Conservation (phyloP, 441 rosid species). For the Brassica balearica region DNA sequence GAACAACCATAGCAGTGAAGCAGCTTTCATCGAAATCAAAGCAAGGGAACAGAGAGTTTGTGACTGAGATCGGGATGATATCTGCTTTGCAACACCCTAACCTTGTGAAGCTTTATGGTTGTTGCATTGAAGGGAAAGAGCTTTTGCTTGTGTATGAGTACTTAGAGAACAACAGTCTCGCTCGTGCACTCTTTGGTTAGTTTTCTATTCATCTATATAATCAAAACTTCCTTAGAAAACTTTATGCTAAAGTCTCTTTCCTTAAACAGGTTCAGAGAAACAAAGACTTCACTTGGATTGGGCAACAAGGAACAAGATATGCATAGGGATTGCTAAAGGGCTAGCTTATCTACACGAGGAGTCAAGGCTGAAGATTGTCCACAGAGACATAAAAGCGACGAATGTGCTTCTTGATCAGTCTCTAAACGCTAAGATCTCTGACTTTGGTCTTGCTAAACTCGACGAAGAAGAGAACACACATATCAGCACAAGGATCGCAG, state of each 20-base stretch:
- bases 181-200: conserved; percentile 62
- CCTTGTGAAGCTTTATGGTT: conserved; percentile 63
- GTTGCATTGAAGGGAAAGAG: conserved; percentile 63
- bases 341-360: conserved; percentile 81
- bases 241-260: not conserved
- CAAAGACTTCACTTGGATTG: conserved; percentile 69
- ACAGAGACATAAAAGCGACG: conserved; percentile 85
- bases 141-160: conserved; percentile 60
- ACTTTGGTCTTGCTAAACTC: conserved; percentile 83
- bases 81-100: conserved; percentile 63
- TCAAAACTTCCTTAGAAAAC: not conserved
- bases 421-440: conserved; percentile 76
- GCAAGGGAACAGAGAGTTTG: conserved; percentile 64
- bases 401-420: conserved; percentile 79
- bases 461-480: conserved; percentile 87
- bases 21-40: conserved; percentile 62
- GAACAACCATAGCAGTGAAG: conserved; percentile 58
- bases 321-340: conserved; percentile 71
- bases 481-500: conserved; percentile 78
- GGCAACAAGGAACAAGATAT: conserved; percentile 68
- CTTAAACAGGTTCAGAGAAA: conserved; percentile 45
- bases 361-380: conserved; percentile 68
- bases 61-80: conserved; percentile 67
- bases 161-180: conserved; percentile 64
- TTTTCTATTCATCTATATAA: not conserved